These are phyloP conservation scores for Raddia guianensis DNA, from an alignment of 176 grass and related monocot genomes.

Conservation along the genomic window DNA sequence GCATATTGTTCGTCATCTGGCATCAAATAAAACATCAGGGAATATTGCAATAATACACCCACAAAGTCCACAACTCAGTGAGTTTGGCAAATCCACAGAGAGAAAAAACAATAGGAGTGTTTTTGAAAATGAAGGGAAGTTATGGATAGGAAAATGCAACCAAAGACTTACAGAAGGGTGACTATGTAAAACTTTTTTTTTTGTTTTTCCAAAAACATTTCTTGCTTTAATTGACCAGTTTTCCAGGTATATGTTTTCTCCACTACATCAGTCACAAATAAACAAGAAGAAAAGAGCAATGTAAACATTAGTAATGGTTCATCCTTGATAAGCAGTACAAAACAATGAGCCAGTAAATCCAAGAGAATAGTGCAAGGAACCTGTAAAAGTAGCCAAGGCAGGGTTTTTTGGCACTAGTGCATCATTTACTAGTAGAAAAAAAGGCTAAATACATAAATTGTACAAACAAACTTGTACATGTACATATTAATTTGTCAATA, in stretches of 20 bases:
- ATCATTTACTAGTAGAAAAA: background rate
- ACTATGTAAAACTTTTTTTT: background rate
- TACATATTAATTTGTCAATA: slow-evolving; percentile 4
- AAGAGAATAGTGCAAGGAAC: slow-evolving; percentile 5
- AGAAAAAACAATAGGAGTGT: background rate
- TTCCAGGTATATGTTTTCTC: background rate
- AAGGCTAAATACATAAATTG: background rate
- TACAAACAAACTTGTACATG: background rate
- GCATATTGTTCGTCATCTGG: slow-evolving; percentile 4
- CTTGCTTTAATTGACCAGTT: background rate
- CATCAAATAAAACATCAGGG: slow-evolving; percentile 14
- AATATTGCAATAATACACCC: background rate
- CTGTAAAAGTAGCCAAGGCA: background rate
- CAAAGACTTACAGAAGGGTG: background rate
- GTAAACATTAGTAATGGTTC: background rate
- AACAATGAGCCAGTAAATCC: slow-evolving; percentile 3
- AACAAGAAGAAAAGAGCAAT: background rate
- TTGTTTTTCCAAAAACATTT: background rate
- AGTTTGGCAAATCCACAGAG: slow-evolving; percentile 1
- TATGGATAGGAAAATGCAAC: background rate
- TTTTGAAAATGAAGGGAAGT: slow-evolving; percentile 3
- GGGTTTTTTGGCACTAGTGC: background rate
- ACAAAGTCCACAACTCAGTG: background rate
- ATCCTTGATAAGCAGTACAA: slow-evolving; percentile 16
- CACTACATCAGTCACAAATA: slow-evolving; percentile 13